These are phyloP conservation scores for Suillus paluster DNA, from an alignment of 768 basidiomycete genomes.

Conservation along the genomic window DNA sequence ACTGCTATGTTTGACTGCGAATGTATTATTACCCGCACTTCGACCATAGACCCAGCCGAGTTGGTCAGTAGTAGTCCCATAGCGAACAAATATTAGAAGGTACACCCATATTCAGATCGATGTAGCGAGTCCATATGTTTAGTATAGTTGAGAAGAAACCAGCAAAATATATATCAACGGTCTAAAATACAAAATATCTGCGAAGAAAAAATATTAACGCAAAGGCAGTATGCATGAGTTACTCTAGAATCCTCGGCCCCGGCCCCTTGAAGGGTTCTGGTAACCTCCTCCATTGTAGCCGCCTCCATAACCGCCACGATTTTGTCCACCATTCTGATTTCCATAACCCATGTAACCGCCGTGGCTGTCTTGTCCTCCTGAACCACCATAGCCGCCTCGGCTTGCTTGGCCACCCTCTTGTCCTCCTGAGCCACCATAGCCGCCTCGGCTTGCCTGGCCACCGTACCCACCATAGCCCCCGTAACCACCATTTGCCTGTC, in stretches of 20 bases:
- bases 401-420: conserved; percentile 21
- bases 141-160: conserved; percentile 10
- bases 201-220: conserved; percentile 9
- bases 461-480: conserved; percentile 20
- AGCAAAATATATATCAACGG: conserved; percentile 14
- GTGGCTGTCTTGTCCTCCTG: conserved; percentile 33
- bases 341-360: conserved; percentile 47
- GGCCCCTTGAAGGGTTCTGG: conserved; percentile 42
- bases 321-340: conserved; percentile 16
- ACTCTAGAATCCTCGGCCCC: conserved; percentile 56
- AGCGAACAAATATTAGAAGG: background rate
- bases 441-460: conserved; percentile 27
- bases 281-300: conserved; percentile 25
- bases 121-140: conserved; percentile 20
- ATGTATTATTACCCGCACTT: background rate
- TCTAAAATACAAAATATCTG: conserved; percentile 10
- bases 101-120: background rate
- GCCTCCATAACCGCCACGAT: conserved; percentile 30
- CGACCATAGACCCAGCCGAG: too few relatives aligned
- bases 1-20: background rate
- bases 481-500: conserved; percentile 19
- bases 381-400: conserved; percentile 40
- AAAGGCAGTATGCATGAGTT: conserved; percentile 32
- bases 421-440: conserved; percentile 39
- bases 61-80: too few relatives aligned